These are phyloP conservation scores for Sphaerostilbella broomeana DNA, from an alignment of 2,329 filamentous ascomycete genomes.

Conservation along the genomic window DNA sequence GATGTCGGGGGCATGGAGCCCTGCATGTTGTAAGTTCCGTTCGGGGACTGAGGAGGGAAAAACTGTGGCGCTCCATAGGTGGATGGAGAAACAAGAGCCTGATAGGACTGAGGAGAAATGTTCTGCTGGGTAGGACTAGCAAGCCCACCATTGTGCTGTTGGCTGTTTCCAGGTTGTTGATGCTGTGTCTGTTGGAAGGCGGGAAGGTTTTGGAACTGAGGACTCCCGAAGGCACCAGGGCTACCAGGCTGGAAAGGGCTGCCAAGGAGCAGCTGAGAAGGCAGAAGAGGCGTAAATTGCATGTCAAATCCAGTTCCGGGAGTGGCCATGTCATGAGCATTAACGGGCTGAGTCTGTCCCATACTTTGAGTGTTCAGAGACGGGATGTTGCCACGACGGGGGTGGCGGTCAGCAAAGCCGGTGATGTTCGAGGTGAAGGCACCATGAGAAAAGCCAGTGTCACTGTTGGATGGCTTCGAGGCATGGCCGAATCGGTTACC, in stretches of 20 bases:
- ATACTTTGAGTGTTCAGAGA: constrained; percentile 82
- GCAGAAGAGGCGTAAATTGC: constrained; percentile 95
- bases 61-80: constrained; percentile 76
- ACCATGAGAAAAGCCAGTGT: constrained; percentile 87
- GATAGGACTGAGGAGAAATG: constrained; percentile 78
- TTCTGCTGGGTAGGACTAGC: constrained; percentile 69
- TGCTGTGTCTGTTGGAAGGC: constrained; percentile 59
- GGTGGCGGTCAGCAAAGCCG: constrained; percentile 81
- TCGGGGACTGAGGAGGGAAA: constrained; percentile 84
- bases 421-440: constrained; percentile 82
- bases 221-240: constrained; percentile 79
- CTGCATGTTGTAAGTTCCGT: constrained; percentile 59
- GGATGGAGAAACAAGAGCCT: constrained; percentile 78
- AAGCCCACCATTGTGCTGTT: constrained; percentile 55
- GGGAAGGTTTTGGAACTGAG: constrained; percentile 82
- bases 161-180: constrained; percentile 46
- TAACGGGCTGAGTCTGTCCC: constrained; percentile 31
- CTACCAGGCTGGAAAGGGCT: constrained; percentile 96
- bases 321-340: constrained; percentile 68
- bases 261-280: constrained; percentile 87
- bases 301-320: constrained; percentile 90
- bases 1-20: constrained; percentile 59
- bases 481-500: constrained; percentile 63
- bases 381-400: constrained; percentile 78
- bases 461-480: constrained; percentile 75